Evolutionary conservation across 345 rosid genomes (phyloP), one percentile per base, ranked within the genome.

Genomic region (Acer yangbiense): DNA sequence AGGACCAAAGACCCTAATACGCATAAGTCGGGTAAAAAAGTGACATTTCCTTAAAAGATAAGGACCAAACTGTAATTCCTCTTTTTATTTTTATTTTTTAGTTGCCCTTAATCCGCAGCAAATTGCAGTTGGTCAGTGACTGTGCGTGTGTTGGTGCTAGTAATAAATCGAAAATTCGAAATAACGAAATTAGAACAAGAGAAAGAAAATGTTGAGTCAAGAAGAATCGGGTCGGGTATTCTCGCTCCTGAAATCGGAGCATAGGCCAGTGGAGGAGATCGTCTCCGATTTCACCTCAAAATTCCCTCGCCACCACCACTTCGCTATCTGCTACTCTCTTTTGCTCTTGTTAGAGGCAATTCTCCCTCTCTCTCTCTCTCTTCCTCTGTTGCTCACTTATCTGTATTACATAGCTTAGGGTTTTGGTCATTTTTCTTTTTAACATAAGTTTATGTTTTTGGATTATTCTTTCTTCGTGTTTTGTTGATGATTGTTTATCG

Each of bases 281-380:
- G 60, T 85, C 12, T 48, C 93, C 69, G 93, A 92, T 77, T 91
- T 90, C 87, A 80, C 70, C 82, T 84, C 94, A 62, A 82, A 80
- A 16, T 79, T 94, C 85, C 43, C 80, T 60, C 84, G 72, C 71
- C 41, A 79, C 63, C 90, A 86, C 69, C 66, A 76, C 69, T 82
- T 91, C 82, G 46, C 71, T 67, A 79, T 84, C 83, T 94, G 96
- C 88, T 77, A 62, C 68, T 88, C 94, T 76, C 94, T 90, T 64
- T 82, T 68, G 1, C 78, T 89, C 43, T 77, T 92, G 73, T 74
- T 94, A 69, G 85, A 92, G 97, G 98, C 80, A 79, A 76, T 52
- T 74, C 23, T 1, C 32, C 43, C 46, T 0, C 25, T 54, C 39
- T 10, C 66, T 6, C 27, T 60, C 66, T 52, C 43, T 13, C 43